phyloP scores from a whole-genome alignment of 2,329 filamentous ascomycete genomes.

The Ophiostoma australiae region DNA sequence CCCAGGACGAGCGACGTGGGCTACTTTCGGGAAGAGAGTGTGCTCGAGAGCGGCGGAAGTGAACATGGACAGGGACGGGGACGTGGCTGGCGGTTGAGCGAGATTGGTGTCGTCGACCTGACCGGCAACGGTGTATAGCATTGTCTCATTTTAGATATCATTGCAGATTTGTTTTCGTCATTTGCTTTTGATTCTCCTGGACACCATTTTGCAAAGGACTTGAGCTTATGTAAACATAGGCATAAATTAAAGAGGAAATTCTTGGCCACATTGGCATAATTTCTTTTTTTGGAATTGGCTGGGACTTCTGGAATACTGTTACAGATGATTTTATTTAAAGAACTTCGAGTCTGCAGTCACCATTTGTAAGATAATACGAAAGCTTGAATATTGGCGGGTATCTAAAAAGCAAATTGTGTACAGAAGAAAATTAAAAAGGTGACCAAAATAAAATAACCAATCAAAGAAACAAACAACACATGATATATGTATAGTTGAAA shows the following conservation, averaged over 20 bases:
- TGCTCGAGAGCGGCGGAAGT: background rate
- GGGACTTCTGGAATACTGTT: no score
- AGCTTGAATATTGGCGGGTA: constrained; percentile 9
- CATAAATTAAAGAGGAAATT: background rate
- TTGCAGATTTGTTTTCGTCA: background rate
- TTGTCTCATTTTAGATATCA: background rate
- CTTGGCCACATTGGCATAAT: background rate
- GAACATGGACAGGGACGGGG: background rate
- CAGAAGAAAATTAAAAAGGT: background rate
- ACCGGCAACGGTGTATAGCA: constrained; percentile 8
- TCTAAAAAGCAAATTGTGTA: background rate
- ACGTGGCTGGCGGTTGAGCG: constrained; percentile 19
- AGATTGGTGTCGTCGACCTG: constrained; percentile 21
- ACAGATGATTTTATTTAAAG: no score
- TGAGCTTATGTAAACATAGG: background rate
- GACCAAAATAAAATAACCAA: constrained; percentile 11
- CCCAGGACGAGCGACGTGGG: constrained; percentile 30
- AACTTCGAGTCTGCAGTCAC: background rate
- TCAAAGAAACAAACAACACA: background rate
- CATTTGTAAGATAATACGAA: background rate
- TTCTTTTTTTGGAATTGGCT: no score
- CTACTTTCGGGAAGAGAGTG: constrained; percentile 29
- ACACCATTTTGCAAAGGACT: background rate
- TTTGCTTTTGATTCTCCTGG: background rate
- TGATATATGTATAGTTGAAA: background rate